Conservation (phyloP, 768 basidiomycete species). For the Tricholoma bakamatsutake region DNA sequence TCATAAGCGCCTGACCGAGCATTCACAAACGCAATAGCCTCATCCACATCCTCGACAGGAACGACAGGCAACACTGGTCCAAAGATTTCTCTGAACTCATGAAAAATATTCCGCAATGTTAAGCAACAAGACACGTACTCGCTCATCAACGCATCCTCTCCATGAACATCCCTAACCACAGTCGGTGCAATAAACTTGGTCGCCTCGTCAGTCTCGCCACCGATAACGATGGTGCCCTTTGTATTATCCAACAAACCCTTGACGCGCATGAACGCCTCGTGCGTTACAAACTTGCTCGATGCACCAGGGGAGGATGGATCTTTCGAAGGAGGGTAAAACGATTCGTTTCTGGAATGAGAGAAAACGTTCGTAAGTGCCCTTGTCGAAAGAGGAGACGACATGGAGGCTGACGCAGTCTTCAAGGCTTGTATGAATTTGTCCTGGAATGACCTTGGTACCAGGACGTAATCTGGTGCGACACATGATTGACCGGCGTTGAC, state of each 20-base stretch:
- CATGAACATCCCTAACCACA: conserved; percentile 54
- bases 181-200: conserved; percentile 67
- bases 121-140: conserved; percentile 45
- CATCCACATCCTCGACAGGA: conserved; percentile 60
- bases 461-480: conserved; percentile 52
- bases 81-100: conserved; percentile 64
- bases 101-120: background rate
- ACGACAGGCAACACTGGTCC: conserved; percentile 77
- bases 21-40: conserved; percentile 66
- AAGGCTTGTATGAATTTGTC: conserved; percentile 39
- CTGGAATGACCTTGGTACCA: conserved; percentile 41
- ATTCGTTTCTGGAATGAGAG: conserved; percentile 32
- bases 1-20: conserved; percentile 32
- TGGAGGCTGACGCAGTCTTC: conserved; percentile 29
- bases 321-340: conserved; percentile 49
- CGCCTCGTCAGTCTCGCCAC: conserved; percentile 54
- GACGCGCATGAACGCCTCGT: conserved; percentile 51
- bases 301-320: conserved; percentile 37
- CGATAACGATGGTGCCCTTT: conserved; percentile 55
- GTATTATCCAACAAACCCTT: conserved; percentile 56
- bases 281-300: conserved; percentile 46
- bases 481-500: conserved; percentile 76
- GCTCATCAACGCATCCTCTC: conserved; percentile 68
- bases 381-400: background rate
- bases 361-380: background rate